Percentiles rank a stretch among this genome's conserved stretches.
phyloP scores from a whole-genome alignment of 129 eudicot genomes.

The Pulicaria dysenterica region DNA sequence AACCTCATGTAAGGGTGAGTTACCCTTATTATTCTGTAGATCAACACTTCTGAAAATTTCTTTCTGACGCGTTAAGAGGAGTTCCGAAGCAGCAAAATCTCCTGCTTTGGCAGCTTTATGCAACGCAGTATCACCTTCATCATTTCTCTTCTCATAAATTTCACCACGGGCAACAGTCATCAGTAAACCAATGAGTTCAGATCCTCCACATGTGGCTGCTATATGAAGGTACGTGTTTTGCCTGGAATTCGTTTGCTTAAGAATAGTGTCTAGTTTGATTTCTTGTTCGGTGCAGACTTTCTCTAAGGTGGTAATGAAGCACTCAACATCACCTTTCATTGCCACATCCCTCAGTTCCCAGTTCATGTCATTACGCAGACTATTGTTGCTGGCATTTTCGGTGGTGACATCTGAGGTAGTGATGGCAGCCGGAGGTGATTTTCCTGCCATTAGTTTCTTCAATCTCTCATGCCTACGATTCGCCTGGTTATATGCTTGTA shows the following conservation, averaged over 20 bases:
- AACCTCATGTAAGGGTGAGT: conserved; percentile 48
- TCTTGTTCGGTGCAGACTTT: neutral
- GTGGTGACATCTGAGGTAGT: no score
- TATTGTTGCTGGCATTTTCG: neutral
- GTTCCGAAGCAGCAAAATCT: neutral
- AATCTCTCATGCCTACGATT: conserved; percentile 16
- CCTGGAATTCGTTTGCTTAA: neutral
- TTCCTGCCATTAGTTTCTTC: conserved; percentile 11
- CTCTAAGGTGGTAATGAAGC: neutral
- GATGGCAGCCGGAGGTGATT: neutral
- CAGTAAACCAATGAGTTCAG: conserved; percentile 11
- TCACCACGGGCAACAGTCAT: conserved; percentile 5
- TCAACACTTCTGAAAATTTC: neutral
- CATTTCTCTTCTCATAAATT: conserved; percentile 17
- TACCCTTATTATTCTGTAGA: conserved; percentile 29
- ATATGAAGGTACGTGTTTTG: conserved; percentile 27
- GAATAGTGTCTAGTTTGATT: neutral
- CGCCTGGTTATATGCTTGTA: conserved; percentile 4
- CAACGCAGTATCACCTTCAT: conserved; percentile 33
- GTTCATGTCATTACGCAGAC: neutral
- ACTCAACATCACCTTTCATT: conserved; percentile 12
- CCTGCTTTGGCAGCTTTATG: conserved; percentile 44
- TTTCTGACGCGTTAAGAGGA: neutral
- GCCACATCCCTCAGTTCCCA: conserved; percentile 13
- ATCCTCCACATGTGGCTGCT: conserved; percentile 18